Evolutionary conservation across 805 yeast species (phyloP).

Genomic region (Yarrowia hollandica): DNA sequence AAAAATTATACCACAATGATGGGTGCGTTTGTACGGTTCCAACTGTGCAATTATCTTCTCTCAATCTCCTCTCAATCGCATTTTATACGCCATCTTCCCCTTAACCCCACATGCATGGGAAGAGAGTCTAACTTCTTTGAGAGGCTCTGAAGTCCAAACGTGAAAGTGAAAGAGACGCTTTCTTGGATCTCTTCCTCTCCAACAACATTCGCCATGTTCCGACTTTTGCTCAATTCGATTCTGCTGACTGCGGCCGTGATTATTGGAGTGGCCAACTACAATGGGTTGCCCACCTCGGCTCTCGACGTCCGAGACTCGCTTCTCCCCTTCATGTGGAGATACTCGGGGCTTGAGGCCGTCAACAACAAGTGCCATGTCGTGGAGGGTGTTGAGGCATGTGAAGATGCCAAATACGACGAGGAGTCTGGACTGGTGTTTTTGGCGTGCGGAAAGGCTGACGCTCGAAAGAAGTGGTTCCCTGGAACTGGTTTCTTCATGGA

Average conservation of each 20-base stretch:
- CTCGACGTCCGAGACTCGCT: conserved; percentile 17
- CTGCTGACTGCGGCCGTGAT: not conserved
- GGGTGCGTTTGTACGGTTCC: no score
- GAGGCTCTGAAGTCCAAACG: no score
- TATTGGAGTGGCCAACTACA: conserved; percentile 13
- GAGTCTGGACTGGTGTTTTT: conserved; percentile 7
- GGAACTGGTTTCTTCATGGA: conserved; percentile 9
- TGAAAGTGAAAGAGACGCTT: no score
- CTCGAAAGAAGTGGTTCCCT: conserved; percentile 22
- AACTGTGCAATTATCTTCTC: no score
- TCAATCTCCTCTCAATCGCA: no score
- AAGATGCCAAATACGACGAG: conserved; percentile 25
- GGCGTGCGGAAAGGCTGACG: not conserved
- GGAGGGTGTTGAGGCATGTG: conserved; percentile 6
- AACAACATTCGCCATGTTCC: not conserved
- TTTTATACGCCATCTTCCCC: no score
- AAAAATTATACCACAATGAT: no score
- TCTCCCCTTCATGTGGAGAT: conserved; percentile 15
- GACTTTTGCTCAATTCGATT: not conserved
- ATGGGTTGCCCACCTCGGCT: conserved; percentile 1
- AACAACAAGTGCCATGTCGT: conserved; percentile 17
- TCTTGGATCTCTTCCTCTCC: not conserved
- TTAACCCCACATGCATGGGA: conserved; percentile 11
- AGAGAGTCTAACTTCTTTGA: no score
- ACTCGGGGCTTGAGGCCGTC: not conserved